Base-by-base conservation (phyloP, 352 stramenopile genomes). In the Thalassiosira oceanica region DNA sequence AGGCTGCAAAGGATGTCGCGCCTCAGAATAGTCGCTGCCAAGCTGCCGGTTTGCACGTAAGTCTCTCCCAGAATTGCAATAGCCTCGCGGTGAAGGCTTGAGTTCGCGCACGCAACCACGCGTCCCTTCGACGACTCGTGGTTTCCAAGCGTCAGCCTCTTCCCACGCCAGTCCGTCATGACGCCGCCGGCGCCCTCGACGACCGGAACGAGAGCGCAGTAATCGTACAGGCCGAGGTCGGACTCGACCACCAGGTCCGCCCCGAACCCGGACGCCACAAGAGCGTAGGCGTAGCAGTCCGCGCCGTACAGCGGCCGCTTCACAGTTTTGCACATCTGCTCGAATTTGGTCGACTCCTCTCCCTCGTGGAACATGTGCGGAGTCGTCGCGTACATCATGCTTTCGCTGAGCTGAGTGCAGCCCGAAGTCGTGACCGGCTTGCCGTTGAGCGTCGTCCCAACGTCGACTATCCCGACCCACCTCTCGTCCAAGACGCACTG, bases 181-280 rank as follows among this genome's bases (percentile, higher is more conserved):
- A 82, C 31, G 24, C 68, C 74, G 3, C 74, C 69, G 24, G 78
- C 78, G 10, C 73, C 73, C 37, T 80, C 60, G 8, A 86, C 43
- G 41, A 86, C 64, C 20, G 74, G 74, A 1, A 86, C 73, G 5
- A 84, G 51, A 16, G 67, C 63, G 54, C 61, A 73, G 43, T 84
- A 86, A 67, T 86, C 78, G 61, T 86, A 86, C 10, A 83, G 53
- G 37, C 72, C 64, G n/a, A 86, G 50, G 65, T 84, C 78, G 11
- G 73, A 67, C 57, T 86, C 74, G 10, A 80, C 66, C 2, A 86
- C 74, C 21, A 77, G 44, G 42, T 83, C 68, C 10, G 73, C 73
- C n/a, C 75, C 70, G 46, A 84, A 84, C 3, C 69, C 68, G 15
- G 78, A 84, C 28, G 78, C 78, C n/a, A 80, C 31, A 33, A 86